phyloP scores from a whole-genome alignment of 2,329 filamentous ascomycete species.

The Botrytis galanthina region DNA sequence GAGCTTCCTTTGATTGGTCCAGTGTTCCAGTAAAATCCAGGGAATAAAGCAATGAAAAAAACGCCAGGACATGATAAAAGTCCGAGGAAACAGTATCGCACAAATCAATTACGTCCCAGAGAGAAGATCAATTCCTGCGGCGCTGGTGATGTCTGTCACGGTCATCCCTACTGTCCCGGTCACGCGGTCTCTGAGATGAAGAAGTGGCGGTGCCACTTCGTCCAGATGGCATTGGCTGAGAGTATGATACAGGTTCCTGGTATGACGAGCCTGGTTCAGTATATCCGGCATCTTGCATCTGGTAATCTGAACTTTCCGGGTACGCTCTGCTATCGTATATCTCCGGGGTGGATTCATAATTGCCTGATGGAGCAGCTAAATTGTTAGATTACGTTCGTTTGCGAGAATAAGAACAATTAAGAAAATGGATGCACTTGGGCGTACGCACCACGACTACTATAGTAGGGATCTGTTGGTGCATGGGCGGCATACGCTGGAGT shows the following conservation, averaged over 20 bases:
- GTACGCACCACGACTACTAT: conserved; percentile 59
- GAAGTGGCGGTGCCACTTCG: conserved; percentile 32
- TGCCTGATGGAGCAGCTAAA: conserved; percentile 34
- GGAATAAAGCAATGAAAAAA: conserved; percentile 31
- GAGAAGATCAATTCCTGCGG: conserved; percentile 28
- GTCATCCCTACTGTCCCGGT: conserved; percentile 34
- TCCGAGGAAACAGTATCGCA: conserved; percentile 23
- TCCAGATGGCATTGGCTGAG: conserved; percentile 29
- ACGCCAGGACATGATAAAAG: conserved; percentile 34
- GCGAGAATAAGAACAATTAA: conserved; percentile 20
- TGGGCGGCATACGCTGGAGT: conserved; percentile 42
- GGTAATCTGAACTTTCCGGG: conserved; percentile 25
- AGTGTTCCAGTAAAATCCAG: conserved; percentile 29
- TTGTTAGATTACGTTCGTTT: conserved; percentile 37
- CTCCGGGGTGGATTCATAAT: conserved; percentile 27
- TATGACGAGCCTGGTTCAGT: conserved; percentile 27
- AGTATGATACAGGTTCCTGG: conserved; percentile 29
- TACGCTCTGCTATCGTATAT: conserved; percentile 31
- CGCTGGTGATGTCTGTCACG: conserved; percentile 31
- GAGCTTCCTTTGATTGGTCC: conserved; percentile 26
- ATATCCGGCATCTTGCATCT: conserved; percentile 22
- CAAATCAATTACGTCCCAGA: conserved; percentile 27
- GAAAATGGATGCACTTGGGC: conserved; percentile 30
- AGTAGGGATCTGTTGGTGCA: conserved; percentile 50
- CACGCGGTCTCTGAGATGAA: conserved; percentile 28